A percentile compares a stretch with the other conserved stretches of the same genome.
phyloP scores from a whole-genome alignment of 2,329 filamentous ascomycete species.

The Sarocladiaceae sp. region DNA sequence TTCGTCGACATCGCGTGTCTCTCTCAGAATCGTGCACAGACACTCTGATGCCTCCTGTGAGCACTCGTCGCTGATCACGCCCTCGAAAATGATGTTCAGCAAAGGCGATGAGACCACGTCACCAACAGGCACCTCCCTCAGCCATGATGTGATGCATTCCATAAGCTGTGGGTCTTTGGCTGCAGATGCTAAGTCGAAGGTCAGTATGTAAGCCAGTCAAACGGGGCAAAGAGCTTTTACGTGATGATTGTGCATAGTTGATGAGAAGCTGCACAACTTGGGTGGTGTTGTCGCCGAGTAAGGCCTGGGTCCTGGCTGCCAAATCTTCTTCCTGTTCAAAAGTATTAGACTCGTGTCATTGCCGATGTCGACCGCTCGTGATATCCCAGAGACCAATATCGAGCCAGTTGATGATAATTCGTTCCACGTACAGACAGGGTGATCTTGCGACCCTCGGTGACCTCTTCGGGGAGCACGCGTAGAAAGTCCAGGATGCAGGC shows the following conservation, averaged over 20 bases:
- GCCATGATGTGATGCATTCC: conserved; percentile 95
- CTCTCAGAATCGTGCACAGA: conserved; percentile 83
- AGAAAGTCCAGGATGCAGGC: conserved; percentile 93
- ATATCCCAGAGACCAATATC: conserved; percentile 27
- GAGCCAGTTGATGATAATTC: conserved; percentile 42
- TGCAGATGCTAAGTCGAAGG: conserved; percentile 54
- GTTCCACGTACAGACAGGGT: conserved; percentile 93
- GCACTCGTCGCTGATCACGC: conserved; percentile 69
- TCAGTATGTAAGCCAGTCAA: conserved; percentile 15
- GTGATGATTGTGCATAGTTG: conserved; percentile 86
- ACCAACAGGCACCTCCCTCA: conserved; percentile 82
- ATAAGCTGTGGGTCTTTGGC: conserved; percentile 85
- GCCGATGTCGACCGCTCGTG: conserved; percentile 31
- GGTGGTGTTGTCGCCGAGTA: conserved; percentile 85
- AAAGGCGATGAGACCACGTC: conserved; percentile 83
- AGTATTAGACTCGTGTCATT: conserved; percentile 32
- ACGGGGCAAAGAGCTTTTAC: conserved; percentile 45
- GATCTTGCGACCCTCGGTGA: conserved; percentile 98
- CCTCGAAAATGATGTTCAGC: conserved; percentile 74
- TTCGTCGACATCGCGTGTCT: conserved; percentile 92
- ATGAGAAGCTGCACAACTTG: conserved; percentile 84
- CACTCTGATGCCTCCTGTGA: conserved; percentile 90
- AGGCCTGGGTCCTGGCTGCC: conserved; percentile 75
- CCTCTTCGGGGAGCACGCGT: conserved; percentile 95
- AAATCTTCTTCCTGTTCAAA: conserved; percentile 89